Evolutionary conservation across 306 rosid species (phyloP).

Genomic region (Gillenia trifoliata): DNA sequence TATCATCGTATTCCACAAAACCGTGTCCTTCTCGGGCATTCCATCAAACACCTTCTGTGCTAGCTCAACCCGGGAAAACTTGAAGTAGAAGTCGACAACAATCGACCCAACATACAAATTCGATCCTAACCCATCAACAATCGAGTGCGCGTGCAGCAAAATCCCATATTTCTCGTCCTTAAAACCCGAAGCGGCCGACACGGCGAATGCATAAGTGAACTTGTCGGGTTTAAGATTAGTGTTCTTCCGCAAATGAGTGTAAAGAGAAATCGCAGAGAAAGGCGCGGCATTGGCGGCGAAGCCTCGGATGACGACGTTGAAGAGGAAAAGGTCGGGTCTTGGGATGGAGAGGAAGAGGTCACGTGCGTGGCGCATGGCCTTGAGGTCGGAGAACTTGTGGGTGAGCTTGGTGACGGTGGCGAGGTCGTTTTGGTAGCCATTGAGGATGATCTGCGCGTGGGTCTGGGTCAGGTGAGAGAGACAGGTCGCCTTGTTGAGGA

Average conservation of each 20-base stretch:
- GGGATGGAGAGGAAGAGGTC: constrained; percentile 57
- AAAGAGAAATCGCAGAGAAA: constrained; percentile 51
- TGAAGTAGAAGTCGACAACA: constrained; percentile 55
- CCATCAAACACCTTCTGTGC: constrained; percentile 84
- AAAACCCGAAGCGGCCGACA: constrained; percentile 49
- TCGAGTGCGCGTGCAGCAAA: constrained; percentile 59
- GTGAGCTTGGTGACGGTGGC: constrained; percentile 75
- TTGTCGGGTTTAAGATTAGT: constrained; percentile 58
- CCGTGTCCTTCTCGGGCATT: constrained; percentile 58
- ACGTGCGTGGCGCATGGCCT: constrained; percentile 58
- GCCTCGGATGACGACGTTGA: constrained; percentile 72
- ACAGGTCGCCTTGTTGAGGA: constrained; percentile 43
- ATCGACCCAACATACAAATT: constrained; percentile 65
- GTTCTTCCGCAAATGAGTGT: constrained; percentile 44
- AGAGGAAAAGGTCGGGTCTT: constrained; percentile 78
- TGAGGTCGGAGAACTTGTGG: constrained; percentile 68
- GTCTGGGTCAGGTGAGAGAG: constrained; percentile 53
- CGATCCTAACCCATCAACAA: constrained; percentile 57
- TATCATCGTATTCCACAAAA: constrained; percentile 79
- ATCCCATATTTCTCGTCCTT: constrained; percentile 38
- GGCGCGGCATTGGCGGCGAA: constrained; percentile 50
- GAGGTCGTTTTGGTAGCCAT: constrained; percentile 65
- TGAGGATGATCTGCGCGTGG: constrained; percentile 72
- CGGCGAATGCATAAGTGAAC: constrained; percentile 57
- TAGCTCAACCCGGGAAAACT: constrained; percentile 43